These are phyloP conservation scores for Peronosclerospora sorghi DNA, from an alignment of 352 stramenopile genomes.

Conservation along the genomic window DNA sequence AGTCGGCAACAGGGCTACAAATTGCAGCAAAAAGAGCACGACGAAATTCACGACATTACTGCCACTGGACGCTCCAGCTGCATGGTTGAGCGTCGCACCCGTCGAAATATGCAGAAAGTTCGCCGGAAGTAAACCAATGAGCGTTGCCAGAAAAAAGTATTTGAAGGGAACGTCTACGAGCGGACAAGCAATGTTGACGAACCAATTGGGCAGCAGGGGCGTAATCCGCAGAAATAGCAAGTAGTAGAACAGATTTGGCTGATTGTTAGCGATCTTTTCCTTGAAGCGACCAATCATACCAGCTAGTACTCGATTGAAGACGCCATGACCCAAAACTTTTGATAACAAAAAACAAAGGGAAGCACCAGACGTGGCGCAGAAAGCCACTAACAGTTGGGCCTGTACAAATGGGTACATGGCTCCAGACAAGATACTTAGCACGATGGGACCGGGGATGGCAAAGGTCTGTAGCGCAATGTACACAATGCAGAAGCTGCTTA, in stretches of 20 bases:
- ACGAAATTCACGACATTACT: conserved; percentile 75
- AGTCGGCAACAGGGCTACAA: conserved; percentile 70
- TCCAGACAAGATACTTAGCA: conserved; percentile 80
- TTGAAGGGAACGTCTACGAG: conserved; percentile 77
- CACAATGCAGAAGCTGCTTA: conserved; percentile 74
- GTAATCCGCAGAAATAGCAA: conserved; percentile 85
- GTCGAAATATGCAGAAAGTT: conserved; percentile 84
- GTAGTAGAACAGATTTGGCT: conserved; percentile 82
- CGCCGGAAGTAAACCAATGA: conserved; percentile 70
- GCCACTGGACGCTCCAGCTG: conserved; percentile 32
- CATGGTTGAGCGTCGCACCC: conserved; percentile 65
- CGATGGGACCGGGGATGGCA: conserved; percentile 79
- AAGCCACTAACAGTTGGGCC: conserved; percentile 70
- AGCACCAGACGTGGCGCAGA: conserved; percentile 71
- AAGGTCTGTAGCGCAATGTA: conserved; percentile 84
- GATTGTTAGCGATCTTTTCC: conserved; percentile 75
- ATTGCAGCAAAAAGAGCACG: conserved; percentile 77
- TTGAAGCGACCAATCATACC: conserved; percentile 75
- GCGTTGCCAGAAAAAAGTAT: conserved; percentile 76
- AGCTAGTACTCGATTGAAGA: conserved; percentile 59
- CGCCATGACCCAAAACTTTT: conserved; percentile 64
- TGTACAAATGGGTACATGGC: conserved; percentile 79
- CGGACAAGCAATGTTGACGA: conserved; percentile 82
- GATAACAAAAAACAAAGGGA: conserved; percentile 81
- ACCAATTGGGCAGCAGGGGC: conserved; percentile 82